phyloP scores from a whole-genome alignment of 2,329 filamentous ascomycete species.

The Onygena corvina region DNA sequence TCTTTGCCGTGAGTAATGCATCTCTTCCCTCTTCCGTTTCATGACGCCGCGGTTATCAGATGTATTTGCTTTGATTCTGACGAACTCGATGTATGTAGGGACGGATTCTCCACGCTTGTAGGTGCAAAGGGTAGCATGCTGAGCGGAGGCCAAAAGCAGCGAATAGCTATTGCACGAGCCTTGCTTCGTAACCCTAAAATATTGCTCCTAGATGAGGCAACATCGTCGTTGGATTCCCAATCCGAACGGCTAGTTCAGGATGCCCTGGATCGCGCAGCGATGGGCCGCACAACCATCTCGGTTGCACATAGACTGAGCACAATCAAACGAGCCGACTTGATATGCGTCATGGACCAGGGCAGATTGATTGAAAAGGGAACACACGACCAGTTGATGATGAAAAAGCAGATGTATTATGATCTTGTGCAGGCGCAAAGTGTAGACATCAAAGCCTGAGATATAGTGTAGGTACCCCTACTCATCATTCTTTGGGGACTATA shows the following conservation, averaged over 20 bases:
- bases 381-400: not conserved
- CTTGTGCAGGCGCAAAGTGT: not conserved
- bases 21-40: not conserved
- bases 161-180: constrained; percentile 3
- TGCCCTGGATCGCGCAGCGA: not conserved
- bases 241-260: constrained; percentile 4
- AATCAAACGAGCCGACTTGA: not conserved
- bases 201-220: constrained; percentile 2
- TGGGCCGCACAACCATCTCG: constrained; percentile 1
- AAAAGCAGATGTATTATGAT: constrained; percentile 1
- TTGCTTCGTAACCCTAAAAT: constrained; percentile 1
- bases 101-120: not conserved
- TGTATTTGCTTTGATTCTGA: too few species aligned
- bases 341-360: constrained; percentile 6
- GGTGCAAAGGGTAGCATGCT: not conserved
- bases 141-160: constrained; percentile 4
- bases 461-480: too few species aligned
- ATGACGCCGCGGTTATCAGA: too few species aligned
- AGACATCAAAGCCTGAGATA: not conserved
- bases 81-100: not conserved
- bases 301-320: constrained; percentile 2
- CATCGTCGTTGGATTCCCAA: not conserved
- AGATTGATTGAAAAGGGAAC: not conserved
- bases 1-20: constrained; percentile 52
- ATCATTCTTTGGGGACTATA: too few species aligned